These are phyloP conservation scores for Candida sp. DNA, from an alignment of 1,139 yeast genomes.

Conservation along the genomic window DNA sequence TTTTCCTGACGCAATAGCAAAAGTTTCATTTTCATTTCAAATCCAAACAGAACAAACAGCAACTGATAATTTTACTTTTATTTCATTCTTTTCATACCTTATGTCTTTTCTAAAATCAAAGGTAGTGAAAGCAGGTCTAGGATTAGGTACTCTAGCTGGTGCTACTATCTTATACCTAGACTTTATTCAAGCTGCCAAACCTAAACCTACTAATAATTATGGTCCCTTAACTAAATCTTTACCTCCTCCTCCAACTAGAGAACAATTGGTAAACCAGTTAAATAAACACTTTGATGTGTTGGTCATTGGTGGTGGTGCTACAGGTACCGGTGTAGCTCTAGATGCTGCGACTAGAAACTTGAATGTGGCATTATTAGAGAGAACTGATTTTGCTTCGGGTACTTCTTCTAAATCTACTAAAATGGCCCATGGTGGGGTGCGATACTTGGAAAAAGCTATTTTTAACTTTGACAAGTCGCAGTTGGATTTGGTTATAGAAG, in stretches of 20 bases:
- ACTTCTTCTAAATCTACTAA: constrained; percentile 95
- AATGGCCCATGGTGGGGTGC: constrained; percentile 97
- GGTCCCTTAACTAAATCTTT: constrained; percentile 34
- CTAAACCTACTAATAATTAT: constrained; percentile 27
- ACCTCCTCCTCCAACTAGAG: constrained; percentile 36
- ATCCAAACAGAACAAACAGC: too few relatives aligned
- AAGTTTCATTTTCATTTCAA: too few relatives aligned
- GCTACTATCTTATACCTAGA: constrained; percentile 41
- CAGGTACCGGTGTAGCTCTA: constrained; percentile 90
- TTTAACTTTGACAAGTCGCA: constrained; percentile 90
- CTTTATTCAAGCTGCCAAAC: constrained; percentile 35
- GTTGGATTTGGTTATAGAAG: constrained; percentile 89
- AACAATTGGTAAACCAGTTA: constrained; percentile 28
- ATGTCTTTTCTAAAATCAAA: constrained; percentile 11
- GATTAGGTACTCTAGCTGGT: constrained; percentile 32
- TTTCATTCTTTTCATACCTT: too few relatives aligned
- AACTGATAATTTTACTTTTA: too few relatives aligned
- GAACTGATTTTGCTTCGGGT: constrained; percentile 86
- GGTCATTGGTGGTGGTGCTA: constrained; percentile 94
- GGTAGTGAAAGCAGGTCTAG: constrained; percentile 30
- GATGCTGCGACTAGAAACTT: constrained; percentile 92
- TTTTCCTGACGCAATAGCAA: too few relatives aligned
- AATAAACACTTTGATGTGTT: constrained; percentile 67
- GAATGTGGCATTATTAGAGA: constrained; percentile 83
- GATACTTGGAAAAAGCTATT: constrained; percentile 93